Percentiles rank a stretch among this genome's conserved stretches.
phyloP scores from a whole-genome alignment of 1,284 basidiomycete genomes.

The Cutaneotrichosporon cavernicola region DNA sequence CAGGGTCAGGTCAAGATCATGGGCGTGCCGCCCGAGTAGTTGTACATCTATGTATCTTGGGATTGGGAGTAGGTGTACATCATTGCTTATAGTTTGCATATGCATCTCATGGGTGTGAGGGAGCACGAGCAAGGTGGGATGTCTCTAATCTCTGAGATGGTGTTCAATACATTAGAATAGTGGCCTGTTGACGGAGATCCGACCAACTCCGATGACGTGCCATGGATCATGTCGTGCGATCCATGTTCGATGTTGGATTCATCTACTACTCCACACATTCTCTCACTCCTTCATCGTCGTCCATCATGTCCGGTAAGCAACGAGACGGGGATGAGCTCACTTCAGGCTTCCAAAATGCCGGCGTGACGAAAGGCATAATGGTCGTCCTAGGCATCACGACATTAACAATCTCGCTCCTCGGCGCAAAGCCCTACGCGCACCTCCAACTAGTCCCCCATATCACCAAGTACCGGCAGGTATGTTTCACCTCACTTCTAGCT shows the following conservation, averaged over 20 bases:
- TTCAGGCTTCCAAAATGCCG: slow-evolving; percentile 48
- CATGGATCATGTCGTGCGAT: neutral
- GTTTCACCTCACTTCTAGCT: slow-evolving; percentile 18
- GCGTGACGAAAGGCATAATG: slow-evolving; percentile 67
- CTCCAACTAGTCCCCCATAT: slow-evolving; percentile 60
- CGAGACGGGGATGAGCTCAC: neutral
- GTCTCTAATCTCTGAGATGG: neutral
- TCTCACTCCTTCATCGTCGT: neutral
- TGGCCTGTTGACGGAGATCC: neutral
- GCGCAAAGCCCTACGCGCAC: slow-evolving; percentile 82
- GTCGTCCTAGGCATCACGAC: slow-evolving; percentile 67
- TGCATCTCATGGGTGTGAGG: neutral
- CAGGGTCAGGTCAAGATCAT: slow-evolving; percentile 15
- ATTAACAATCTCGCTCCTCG: slow-evolving; percentile 70
- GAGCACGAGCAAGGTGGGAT: neutral
- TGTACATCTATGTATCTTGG: neutral
- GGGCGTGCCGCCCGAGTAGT: slow-evolving; percentile 10
- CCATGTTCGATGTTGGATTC: neutral
- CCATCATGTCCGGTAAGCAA: slow-evolving; percentile 6
- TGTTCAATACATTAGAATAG: no score
- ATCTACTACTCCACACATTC: neutral
- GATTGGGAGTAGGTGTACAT: neutral
- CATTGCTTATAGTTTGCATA: neutral
- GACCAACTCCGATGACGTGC: neutral
- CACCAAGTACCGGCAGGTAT: slow-evolving; percentile 53